phyloP scores from a whole-genome alignment of 192 early-diverging fungal species.

The Mortierella hygrophila region DNA sequence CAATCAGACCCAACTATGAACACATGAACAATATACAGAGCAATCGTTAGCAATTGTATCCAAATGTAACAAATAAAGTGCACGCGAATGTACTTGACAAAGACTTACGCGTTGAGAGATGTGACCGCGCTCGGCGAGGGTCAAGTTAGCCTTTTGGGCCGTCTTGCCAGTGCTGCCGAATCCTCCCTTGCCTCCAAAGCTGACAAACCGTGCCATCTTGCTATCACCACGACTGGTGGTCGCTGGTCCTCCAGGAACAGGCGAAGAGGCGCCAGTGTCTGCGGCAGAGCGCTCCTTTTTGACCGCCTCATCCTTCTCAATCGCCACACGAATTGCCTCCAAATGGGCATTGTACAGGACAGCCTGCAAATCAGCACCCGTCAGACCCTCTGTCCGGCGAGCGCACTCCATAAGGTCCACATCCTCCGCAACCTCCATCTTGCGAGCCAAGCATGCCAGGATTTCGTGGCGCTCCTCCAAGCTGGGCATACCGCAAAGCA shows the following conservation, averaged over 20 bases:
- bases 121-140: slow-evolving; percentile 65
- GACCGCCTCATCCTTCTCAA: slow-evolving; percentile 62
- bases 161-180: slow-evolving; percentile 24
- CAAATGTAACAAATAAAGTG: neutral
- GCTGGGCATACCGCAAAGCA: slow-evolving; percentile 89
- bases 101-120: slow-evolving; percentile 63
- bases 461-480: slow-evolving; percentile 84
- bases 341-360: slow-evolving; percentile 94
- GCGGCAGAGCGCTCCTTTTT: slow-evolving; percentile 51
- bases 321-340: slow-evolving; percentile 84
- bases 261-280: slow-evolving; percentile 13
- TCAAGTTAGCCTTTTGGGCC: slow-evolving; percentile 57
- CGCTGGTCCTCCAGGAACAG: slow-evolving; percentile 3
- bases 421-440: slow-evolving; percentile 71
- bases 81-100: neutral
- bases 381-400: slow-evolving; percentile 76
- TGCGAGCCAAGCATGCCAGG: slow-evolving; percentile 78
- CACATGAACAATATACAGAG: neutral
- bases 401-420: slow-evolving; percentile 78
- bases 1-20: slow-evolving; percentile 49
- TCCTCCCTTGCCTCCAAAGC: slow-evolving; percentile 24
- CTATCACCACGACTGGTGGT: slow-evolving; percentile 37
- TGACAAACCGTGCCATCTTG: slow-evolving; percentile 58
- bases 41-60: neutral
- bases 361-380: slow-evolving; percentile 96